Percentiles rank a stretch among this genome's conserved stretches.
Conservation (phyloP, 306 rosid species). For the Pachyrhizus erosus region DNA sequence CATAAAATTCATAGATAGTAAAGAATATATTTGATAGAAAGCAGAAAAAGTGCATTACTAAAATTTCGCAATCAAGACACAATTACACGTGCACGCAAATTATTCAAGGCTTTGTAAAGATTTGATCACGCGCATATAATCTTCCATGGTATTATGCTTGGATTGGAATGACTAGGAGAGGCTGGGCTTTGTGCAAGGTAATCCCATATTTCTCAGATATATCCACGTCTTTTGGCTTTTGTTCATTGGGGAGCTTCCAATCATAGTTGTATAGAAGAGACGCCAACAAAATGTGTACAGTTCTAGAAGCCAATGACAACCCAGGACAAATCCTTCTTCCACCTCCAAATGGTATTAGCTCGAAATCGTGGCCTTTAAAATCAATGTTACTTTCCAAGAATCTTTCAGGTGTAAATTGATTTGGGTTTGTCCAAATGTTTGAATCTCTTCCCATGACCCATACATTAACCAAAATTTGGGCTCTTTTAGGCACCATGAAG, state of each 20-base stretch:
- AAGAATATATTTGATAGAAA: no score
- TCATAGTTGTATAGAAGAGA: conserved; percentile 18
- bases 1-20: no score
- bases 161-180: conserved; percentile 35
- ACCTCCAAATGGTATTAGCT: conserved; percentile 20
- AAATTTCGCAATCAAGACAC: no score
- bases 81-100: background rate
- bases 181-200: conserved; percentile 20
- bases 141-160: background rate
- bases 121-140: background rate
- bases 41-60: no score
- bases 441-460: conserved; percentile 39
- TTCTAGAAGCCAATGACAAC: conserved; percentile 13
- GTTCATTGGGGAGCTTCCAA: conserved; percentile 10
- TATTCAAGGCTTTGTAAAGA: background rate
- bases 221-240: conserved; percentile 10
- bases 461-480: no score
- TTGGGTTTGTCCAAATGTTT: conserved; percentile 36
- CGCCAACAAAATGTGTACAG: background rate
- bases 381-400: conserved; percentile 33
- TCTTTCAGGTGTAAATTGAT: conserved; percentile 40
- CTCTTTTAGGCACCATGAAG: no score
- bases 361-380: conserved; percentile 34
- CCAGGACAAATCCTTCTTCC: conserved; percentile 35
- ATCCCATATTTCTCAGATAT: conserved; percentile 28